A percentile compares a stretch with the other conserved stretches of the same genome.
These are phyloP conservation scores for Acrocalymma vagum DNA, from an alignment of 2,329 filamentous ascomycete species.

Conservation along the genomic window DNA sequence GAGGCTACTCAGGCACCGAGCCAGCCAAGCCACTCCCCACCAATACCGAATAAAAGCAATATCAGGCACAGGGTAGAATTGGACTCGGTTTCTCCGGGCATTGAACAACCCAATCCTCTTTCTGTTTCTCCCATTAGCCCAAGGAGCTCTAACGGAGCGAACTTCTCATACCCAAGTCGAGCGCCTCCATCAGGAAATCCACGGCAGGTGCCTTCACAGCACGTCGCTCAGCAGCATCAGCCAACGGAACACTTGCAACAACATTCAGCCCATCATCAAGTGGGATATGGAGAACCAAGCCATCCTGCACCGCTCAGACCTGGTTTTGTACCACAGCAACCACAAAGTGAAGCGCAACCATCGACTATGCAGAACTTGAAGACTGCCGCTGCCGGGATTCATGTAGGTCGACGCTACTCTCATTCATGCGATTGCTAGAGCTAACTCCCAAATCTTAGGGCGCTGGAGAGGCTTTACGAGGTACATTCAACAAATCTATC, in stretches of 20 bases:
- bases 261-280: constrained; percentile 23
- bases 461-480: constrained; percentile 45
- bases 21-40: constrained; percentile 31
- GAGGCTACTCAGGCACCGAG: constrained; percentile 9
- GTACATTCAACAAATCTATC: constrained; percentile 42
- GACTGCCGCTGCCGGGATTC: constrained; percentile 44
- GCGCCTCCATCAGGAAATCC: constrained; percentile 41
- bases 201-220: constrained; percentile 31
- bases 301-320: constrained; percentile 30
- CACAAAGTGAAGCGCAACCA: constrained; percentile 18
- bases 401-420: constrained; percentile 37
- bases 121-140: constrained; percentile 34
- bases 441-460: constrained; percentile 26
- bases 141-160: constrained; percentile 35
- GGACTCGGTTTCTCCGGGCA: constrained; percentile 40
- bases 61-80: constrained; percentile 45
- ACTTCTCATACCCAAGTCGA: constrained; percentile 46
- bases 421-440: neutral
- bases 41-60: constrained; percentile 45
- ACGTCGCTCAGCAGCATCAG: constrained; percentile 5
- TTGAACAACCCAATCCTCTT: constrained; percentile 44
- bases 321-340: constrained; percentile 32
- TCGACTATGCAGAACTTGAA: constrained; percentile 44
- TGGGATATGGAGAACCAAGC: constrained; percentile 18
- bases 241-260: constrained; percentile 21